Evolutionary conservation across 2,329 filamentous ascomycete genomes (phyloP), one percentile per base, ranked within the genome.

Genomic region (Fusarium sp.): DNA sequence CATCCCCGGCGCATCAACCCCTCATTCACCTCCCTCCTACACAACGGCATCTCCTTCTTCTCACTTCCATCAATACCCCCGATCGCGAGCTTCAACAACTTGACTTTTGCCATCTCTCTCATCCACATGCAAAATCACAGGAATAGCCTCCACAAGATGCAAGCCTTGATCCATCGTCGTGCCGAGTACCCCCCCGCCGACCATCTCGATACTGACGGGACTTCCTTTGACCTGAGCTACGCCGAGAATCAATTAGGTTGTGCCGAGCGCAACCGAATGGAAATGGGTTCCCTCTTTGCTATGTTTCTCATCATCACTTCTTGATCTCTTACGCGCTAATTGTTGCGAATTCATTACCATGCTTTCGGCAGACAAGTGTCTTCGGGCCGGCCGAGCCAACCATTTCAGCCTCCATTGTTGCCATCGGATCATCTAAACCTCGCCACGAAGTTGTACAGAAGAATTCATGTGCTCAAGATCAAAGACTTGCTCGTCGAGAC

Each of bases 311-410:
- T 17, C 27, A 20, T 22, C 20, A 33, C 20, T 35, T 4, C 4
- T 35, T 33, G n/a, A 7, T 55, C 51, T 55, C 46, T 51, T 51
- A 31, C 46, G 46, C 46, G 46, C 24, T 51, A 16, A 51, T 31
- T 51, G 27, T 31, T 31, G n/a, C 57, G 20, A 16, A n/a, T 17
- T 12, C 17, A 11, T 22, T 8, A 8, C 6, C 12, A 44, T 24
- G 17, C 27, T 8, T 14, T 20, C 6, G 20, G 40, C 24, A 58
- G 35, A 29, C 51, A 22, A 24, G 20, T 33, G 3, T 29, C 29
- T 27, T 51, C 8, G 59, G 44, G 40, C 67, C 63, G 70, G 14
- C 71, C 71, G 70, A 73, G 38, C 49, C 56, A 20, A 22, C 46
- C 24, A n/a, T 53, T 22, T 12, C 22, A 24, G 36, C 56, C 27